Base-by-base conservation (phyloP, 208 protist species). In the Acanthamoeba quina region DNA sequence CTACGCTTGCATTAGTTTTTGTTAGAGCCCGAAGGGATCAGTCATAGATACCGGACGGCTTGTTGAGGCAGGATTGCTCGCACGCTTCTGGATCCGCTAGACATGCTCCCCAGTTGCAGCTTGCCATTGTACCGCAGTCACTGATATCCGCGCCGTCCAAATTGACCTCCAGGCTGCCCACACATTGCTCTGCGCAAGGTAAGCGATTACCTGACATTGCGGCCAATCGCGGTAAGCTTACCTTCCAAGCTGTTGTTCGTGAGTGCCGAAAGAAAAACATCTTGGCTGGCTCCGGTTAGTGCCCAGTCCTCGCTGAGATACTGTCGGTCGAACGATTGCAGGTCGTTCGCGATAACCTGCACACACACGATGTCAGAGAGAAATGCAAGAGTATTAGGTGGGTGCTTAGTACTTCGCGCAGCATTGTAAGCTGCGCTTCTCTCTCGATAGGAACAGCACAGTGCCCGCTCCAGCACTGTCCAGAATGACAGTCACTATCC, bases 21-120 rank as follows among this genome's bases (percentile, higher is more conserved):
- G 11, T 54, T 54, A 13, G 4, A 54, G 49, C 49, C 17, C 6
- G 2, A 21, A 60, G 56, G 56, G 56, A 60, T 24, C 56, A 4
- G 56, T 15, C 11, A 60, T n/a, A n/a, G n/a, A n/a, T n/a, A 60
- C 56, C 56, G 21, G 56, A 60, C 2, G 56, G 56, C 56, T 60
- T 60, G 34, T 44, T 78, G 3, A 85, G 11, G 34, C 76, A 85
- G 5, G 47, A 62, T 85, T 54, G 19, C 10, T 85, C 41, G 37
- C 76, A 85, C 29, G 6, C 3, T 10, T 29, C 7, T 6, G 4
- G 47, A 6, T 54, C 15, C 26, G 9, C 15, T 17, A 6, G 19
- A 34, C 76, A 85, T 37, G 17, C 19, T 31, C 47, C 19, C 76
- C 76, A 85, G 29, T 85, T 85, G 76, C 76, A 85, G 44, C 76